These are phyloP conservation scores for Claviceps paspali DNA, from an alignment of 2,329 filamentous ascomycete species.

Conservation along the genomic window DNA sequence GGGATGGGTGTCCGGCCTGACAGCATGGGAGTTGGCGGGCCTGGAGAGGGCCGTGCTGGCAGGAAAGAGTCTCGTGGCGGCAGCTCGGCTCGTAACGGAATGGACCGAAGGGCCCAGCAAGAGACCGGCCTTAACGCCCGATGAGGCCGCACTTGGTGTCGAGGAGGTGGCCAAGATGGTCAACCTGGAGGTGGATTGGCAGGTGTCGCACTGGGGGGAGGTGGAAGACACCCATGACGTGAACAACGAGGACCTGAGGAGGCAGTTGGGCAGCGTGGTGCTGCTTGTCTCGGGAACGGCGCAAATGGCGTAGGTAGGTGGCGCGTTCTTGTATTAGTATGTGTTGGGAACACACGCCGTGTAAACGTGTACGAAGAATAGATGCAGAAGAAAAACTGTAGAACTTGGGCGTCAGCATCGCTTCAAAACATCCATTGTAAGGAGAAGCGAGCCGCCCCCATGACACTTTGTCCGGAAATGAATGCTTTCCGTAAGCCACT, in stretches of 20 bases:
- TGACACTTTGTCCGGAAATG: too few relatives aligned
- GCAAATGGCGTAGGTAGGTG: conserved; percentile 6
- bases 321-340: neutral
- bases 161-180: conserved; percentile 67
- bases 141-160: conserved; percentile 46
- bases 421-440: too few relatives aligned
- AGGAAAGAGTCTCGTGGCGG: conserved; percentile 72
- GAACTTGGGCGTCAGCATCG: too few relatives aligned
- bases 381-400: too few relatives aligned
- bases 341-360: too few relatives aligned
- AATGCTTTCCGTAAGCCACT: too few relatives aligned
- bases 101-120: conserved; percentile 65
- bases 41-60: conserved; percentile 73
- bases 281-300: conserved; percentile 56
- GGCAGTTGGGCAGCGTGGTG: conserved; percentile 79
- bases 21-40: conserved; percentile 69
- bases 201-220: conserved; percentile 84
- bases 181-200: conserved; percentile 78
- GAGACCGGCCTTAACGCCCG: conserved; percentile 17
- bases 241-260: conserved; percentile 71
- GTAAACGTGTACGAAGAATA: too few relatives aligned
- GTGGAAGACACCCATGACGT: conserved; percentile 98
- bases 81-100: conserved; percentile 62
- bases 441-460: too few relatives aligned
- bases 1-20: conserved; percentile 60